Evolutionary conservation across 1,284 basidiomycete species (phyloP), one percentile per base, ranked within the genome.

Genomic region (Boletus sp.): DNA sequence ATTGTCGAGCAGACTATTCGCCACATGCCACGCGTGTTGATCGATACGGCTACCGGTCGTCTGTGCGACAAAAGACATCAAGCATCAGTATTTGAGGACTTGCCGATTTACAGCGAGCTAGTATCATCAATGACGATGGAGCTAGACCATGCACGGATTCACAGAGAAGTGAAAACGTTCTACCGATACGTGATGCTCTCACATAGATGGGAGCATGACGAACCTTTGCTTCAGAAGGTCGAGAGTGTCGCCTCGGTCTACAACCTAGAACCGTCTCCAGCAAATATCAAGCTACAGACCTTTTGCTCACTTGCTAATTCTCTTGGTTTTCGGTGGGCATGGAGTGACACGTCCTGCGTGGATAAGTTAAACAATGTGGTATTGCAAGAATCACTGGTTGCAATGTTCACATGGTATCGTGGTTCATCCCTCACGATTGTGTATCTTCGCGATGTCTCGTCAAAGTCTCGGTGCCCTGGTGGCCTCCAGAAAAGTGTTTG

Each of bases 121-220:
- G 25, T 47, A 5, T 58, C 59, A 16, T 58, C 55, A 0, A 60
- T 60, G 59, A 58, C 55, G 4, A 52, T 16, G 17, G 37, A 21
- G n/a, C 46, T 62, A 3, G 61, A 56, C 38, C 13, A 31, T 11
- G 37, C 31, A 6, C 47, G 60, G 6, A 61, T 61, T 8, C 21
- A 19, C 16, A 50, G n/a, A n/a, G 51, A 31, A n/a, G 53, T 55
- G n/a, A 38, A 52, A 19, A 4, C 33, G 13, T 58, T 48, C 21
- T 60, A 52, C 23, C 43, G 25, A 57, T 52, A 62, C 6, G 60
- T 61, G 37, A 60, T 52, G 55, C 46, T 60, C 25, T 60, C 59
- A 17, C 55, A 60, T 11, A 52, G 17, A 27, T 55, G 58, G 53
- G 55, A 63, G 23, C 0, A 48, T 1, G 50, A 27, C 4, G 60